Base-by-base conservation (phyloP, 306 rosid species). In the Sindora glabra region DNA sequence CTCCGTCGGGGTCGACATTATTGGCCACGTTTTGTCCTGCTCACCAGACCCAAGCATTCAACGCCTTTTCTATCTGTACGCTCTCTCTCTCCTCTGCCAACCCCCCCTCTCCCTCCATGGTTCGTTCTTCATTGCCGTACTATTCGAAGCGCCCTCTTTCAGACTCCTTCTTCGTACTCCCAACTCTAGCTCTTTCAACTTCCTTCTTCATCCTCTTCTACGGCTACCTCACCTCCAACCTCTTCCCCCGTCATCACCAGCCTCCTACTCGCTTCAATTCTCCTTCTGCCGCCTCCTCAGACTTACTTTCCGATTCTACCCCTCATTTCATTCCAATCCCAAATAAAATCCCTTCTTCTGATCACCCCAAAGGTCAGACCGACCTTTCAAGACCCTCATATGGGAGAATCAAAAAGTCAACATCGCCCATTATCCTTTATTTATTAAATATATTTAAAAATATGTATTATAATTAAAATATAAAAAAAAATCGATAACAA, bases 111-210 rank as follows among this genome's bases (percentile, higher is more conserved):
- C 33, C 25, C 13, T 34, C 59, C 71, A 79, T 85, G 89, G 56
- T 62, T 65, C 62, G 46, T 50, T 22, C 72, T 71, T 73, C 87
- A 1, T 26, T 59, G 34, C 10, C 68, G 15, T n/a, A 61, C 21
- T 40, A 57, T 36, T 75, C 76, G 18, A 61, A 58, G 27, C 73
- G 40, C 18, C 71, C 64, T 49, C 21, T 60, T 51, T 48, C 73
- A 12, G 55, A 37, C 50, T 68, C 62, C 46, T 67, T 74, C 72
- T 72, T 87, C 78, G 49, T 77, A 57, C 91, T 86, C 59, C 70
- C 81, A 55, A 70, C 55, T 51, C 62, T 84, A 48, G 86, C 84
- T 46, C 81, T 87, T 22, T 48, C 66, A 34, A 74, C 81, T 10
- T 67, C 68, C 22, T 59, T 81, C 19, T 72, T 64, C 59, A 57